Conservation (phyloP, 257 asterid genomes). For the Lantana camara region DNA sequence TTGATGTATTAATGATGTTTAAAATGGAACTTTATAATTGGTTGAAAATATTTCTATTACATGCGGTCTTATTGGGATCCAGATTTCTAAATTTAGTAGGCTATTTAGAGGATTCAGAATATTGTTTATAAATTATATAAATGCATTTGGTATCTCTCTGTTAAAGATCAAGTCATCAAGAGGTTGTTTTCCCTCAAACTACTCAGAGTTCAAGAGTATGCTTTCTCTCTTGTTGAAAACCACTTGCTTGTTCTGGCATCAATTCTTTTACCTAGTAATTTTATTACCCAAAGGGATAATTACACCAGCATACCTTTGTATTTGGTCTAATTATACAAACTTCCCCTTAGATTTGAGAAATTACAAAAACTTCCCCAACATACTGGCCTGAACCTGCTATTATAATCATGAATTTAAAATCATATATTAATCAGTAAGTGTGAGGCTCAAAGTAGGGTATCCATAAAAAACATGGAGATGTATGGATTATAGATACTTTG, state of each 20-base stretch:
- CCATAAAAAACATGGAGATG: no score
- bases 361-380: no score
- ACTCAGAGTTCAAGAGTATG: not conserved
- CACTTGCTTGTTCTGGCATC: no score
- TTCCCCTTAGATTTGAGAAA: no score
- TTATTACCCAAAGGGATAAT: no score
- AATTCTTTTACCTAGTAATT: not conserved
- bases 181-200: not conserved
- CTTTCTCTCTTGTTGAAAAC: not conserved
- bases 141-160: not conserved
- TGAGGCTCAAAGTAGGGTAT: no score
- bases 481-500: no score
- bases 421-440: no score
- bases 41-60: not conserved
- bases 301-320: no score
- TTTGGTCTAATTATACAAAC: no score
- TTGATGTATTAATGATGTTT: conserved; percentile 4
- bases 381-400: no score
- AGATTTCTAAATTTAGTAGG: not conserved
- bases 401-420: no score
- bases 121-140: not conserved
- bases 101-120: not conserved
- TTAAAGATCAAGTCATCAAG: not conserved
- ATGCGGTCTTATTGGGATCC: not conserved
- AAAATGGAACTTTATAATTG: not conserved